phyloP scores from a whole-genome alignment of 345 rosid species.

The Erucastrum elatum region DNA sequence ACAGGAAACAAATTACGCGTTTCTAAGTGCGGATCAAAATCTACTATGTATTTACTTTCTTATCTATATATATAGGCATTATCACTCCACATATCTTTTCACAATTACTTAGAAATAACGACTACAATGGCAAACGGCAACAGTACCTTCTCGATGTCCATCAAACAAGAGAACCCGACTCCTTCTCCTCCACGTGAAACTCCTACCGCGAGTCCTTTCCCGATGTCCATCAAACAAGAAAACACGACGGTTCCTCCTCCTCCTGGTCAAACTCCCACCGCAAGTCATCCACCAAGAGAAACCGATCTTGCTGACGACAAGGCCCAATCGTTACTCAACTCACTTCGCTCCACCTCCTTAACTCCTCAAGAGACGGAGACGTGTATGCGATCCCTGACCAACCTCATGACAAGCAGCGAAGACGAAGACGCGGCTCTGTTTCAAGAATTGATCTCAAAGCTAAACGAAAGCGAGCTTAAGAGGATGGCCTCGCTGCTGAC shows the following conservation, averaged over 20 bases:
- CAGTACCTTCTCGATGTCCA: background rate
- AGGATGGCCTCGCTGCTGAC: background rate
- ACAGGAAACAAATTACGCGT: no score
- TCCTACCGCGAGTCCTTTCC: background rate
- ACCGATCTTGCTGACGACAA: background rate
- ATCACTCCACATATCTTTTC: background rate
- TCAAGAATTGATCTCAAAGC: background rate
- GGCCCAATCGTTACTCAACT: background rate
- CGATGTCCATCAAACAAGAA: background rate
- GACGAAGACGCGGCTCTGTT: background rate
- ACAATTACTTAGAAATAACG: background rate
- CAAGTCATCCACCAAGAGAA: background rate
- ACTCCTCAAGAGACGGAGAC: background rate
- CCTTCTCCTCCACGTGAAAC: background rate
- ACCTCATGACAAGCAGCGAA: constrained; percentile 10
- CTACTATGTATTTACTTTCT: no score
- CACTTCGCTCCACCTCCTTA: background rate
- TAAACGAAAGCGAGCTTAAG: background rate
- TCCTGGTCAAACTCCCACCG: background rate
- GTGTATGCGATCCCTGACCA: background rate
- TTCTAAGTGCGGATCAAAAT: no score
- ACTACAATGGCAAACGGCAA: background rate
- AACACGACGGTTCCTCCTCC: background rate
- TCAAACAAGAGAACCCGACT: background rate
- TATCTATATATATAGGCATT: background rate